These are phyloP conservation scores for Leccinum uliginosum DNA, from an alignment of 768 basidiomycete genomes.

Conservation along the genomic window DNA sequence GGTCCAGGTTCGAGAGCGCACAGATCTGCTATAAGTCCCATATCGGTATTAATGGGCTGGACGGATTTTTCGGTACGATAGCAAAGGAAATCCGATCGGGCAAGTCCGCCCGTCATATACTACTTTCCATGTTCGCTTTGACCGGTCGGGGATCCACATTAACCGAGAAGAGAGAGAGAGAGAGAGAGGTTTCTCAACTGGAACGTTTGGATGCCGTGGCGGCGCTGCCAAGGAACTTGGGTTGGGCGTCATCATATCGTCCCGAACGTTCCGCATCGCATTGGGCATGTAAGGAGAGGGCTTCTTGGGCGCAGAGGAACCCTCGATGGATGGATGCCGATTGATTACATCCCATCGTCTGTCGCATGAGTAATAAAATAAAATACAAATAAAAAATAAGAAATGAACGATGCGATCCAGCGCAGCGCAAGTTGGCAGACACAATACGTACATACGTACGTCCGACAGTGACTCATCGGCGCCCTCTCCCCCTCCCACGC, in stretches of 20 bases:
- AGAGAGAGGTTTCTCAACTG: neutral
- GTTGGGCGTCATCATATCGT: neutral
- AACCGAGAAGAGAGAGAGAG: neutral
- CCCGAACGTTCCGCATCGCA: neutral
- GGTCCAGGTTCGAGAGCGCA: neutral
- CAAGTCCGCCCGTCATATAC: too few relatives aligned
- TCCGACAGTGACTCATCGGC: too few relatives aligned
- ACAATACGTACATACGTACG: neutral
- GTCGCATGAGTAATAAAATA: neutral
- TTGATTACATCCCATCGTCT: neutral
- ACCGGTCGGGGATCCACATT: neutral
- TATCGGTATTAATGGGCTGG: neutral
- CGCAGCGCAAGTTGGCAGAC: neutral
- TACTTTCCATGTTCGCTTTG: too few relatives aligned
- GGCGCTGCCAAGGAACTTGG: neutral
- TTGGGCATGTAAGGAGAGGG: neutral
- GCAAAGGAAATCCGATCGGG: neutral
- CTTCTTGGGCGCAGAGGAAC: neutral
- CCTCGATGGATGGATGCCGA: neutral
- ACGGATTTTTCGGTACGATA: neutral
- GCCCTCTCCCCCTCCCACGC: too few relatives aligned
- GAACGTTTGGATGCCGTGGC: neutral
- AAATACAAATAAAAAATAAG: too few relatives aligned
- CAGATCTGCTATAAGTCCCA: neutral
- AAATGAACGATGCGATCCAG: neutral